Percentiles rank a stretch among this genome's conserved stretches.
Evolutionary conservation across 768 basidiomycete species (phyloP).

Genomic region (Cystobasidium tubakii): DNA sequence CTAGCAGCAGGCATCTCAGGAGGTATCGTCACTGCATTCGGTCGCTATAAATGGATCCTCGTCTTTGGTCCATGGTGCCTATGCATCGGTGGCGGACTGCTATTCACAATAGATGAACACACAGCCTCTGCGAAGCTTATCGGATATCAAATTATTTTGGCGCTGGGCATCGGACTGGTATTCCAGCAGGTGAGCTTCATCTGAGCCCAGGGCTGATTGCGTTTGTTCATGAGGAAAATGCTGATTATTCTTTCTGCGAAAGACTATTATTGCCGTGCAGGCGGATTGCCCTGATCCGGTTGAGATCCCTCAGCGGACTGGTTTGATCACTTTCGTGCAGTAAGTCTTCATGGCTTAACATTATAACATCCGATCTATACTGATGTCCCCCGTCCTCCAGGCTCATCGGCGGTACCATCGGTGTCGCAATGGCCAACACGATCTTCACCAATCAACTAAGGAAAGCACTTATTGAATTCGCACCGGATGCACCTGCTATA

Average conservation of each 20-base stretch:
- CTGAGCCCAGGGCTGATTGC: too few relatives aligned
- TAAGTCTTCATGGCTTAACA: background rate
- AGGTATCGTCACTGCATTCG: constrained; percentile 46
- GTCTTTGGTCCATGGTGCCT: constrained; percentile 48
- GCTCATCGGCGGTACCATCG: constrained; percentile 9
- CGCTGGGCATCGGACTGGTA: constrained; percentile 15
- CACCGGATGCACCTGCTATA: constrained; percentile 35
- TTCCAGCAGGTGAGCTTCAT: constrained; percentile 27
- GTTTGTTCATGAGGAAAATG: too few relatives aligned
- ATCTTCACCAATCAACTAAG: constrained; percentile 44
- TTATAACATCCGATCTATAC: background rate
- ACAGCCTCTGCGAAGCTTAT: constrained; percentile 48
- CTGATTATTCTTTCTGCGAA: constrained; percentile 28
- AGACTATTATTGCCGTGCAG: constrained; percentile 44
- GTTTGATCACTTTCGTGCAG: constrained; percentile 12
- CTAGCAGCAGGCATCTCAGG: constrained; percentile 49
- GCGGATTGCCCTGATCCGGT: constrained; percentile 39
- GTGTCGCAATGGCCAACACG: constrained; percentile 36
- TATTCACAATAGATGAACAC: constrained; percentile 49
- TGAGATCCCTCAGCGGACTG: constrained; percentile 45
- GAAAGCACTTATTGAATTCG: constrained; percentile 24
- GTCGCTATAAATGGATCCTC: constrained; percentile 50
- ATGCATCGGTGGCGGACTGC: constrained; percentile 50
- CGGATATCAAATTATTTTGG: constrained; percentile 46
- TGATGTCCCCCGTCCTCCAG: background rate